phyloP scores from a whole-genome alignment of 2,329 filamentous ascomycete species.

The Delphinella strobiligena region DNA sequence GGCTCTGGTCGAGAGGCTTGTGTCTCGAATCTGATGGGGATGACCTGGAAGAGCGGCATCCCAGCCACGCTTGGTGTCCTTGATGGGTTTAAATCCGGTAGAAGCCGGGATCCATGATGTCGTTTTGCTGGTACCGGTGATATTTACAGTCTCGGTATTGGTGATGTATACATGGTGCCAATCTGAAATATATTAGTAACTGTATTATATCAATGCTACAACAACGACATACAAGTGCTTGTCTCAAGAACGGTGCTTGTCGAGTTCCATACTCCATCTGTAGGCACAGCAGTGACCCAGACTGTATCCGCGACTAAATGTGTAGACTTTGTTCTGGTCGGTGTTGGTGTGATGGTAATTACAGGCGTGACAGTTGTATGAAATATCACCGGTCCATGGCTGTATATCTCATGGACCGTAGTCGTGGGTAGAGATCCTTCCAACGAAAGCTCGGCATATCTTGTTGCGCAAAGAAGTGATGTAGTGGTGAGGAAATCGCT shows the following conservation, averaged over 20 bases:
- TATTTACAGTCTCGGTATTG: not conserved
- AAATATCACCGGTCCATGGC: not conserved
- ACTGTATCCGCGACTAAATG: not conserved
- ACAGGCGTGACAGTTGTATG: not conserved
- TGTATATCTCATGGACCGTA: not conserved
- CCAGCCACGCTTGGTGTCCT: not conserved
- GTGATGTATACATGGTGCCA: not conserved
- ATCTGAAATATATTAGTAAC: not conserved
- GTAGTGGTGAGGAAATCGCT: not conserved
- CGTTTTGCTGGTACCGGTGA: not conserved
- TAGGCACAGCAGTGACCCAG: not conserved
- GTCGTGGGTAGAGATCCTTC: not conserved
- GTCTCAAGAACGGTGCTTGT: not conserved
- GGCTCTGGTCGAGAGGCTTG: not conserved
- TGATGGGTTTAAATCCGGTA: not conserved
- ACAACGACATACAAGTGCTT: not conserved
- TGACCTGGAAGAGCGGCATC: not conserved
- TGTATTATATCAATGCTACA: not conserved
- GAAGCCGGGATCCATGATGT: not conserved
- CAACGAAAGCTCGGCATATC: not conserved
- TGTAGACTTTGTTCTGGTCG: not conserved
- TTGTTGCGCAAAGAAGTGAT: not conserved
- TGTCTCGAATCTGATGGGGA: not conserved
- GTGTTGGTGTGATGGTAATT: not conserved
- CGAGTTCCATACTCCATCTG: not conserved